Evolutionary conservation across 345 rosid species (phyloP), one percentile per base, ranked within the genome.

Genomic region (Psidium friedrichsthalianum): DNA sequence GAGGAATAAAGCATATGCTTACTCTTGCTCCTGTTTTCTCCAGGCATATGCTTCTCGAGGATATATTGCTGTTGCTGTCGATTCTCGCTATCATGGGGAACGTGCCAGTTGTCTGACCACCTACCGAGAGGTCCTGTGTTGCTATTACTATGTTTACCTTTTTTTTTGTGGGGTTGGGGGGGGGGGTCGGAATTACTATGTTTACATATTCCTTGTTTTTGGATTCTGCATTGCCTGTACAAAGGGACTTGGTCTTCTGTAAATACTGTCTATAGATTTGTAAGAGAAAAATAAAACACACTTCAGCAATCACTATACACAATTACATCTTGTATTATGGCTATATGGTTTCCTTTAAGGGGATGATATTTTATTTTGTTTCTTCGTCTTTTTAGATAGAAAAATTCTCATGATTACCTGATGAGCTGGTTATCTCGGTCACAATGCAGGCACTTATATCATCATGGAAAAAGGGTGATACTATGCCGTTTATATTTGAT

Each of bases 61-160:
- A 57, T 97, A 97, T 86, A 89, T 97, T 82, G 93, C 99, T 9
- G 90, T 95, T 27, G 96, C 91, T 40, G 53, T 95, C 8, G 99
- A 97, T 92, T 95, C 99, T 89, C 95, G 98, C 16, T 95, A 94
- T 88, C 99, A 95, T 64, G 99, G 98, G 20, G 98, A 95, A 87
- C 97, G 97, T 4, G 96, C 99, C 56, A 54, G 29, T 18, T 83
- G 59, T 89, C 90, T 89, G 86, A 93, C 98, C 51, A 90, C 98
- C 3, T 95, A 97, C 86, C 55, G 85, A 74, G 96, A 94, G 90
- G 99, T 96, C 74, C 74, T 8, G 86, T 85, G 57, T 49, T 74
- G 27, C 55, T 82, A 40, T 82, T 57, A 51, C 49, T 42, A 21
- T n/a, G 55, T 84, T 56, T 54, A 16, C 57, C 13, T 82, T 54